Conservation (phyloP, 805 yeast genomes). For the Grigorovia transvaalensis region DNA sequence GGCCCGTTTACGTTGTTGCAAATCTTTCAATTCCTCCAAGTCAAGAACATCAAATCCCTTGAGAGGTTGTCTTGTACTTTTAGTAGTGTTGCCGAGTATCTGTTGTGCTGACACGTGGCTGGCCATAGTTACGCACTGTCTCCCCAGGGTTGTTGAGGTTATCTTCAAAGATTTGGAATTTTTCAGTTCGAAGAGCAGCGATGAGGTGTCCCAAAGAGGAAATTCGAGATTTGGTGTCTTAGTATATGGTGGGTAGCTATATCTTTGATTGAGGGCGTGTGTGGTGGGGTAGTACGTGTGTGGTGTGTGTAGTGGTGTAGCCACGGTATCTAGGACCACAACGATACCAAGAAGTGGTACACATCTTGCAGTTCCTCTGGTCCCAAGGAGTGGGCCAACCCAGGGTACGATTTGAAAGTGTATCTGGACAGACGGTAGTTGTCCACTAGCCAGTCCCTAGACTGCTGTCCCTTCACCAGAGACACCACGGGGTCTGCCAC, state of each 20-base stretch:
- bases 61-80: slow-evolving; percentile 30
- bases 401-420: slow-evolving; percentile 45
- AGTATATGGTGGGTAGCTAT: no score
- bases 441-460: slow-evolving; percentile 34
- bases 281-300: no score
- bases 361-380: slow-evolving; percentile 58
- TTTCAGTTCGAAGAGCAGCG: no score
- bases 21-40: slow-evolving; percentile 68
- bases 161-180: no score
- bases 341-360: slow-evolving; percentile 33
- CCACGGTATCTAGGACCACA: background rate
- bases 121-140: background rate
- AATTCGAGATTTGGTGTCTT: no score
- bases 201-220: no score
- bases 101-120: slow-evolving; percentile 54
- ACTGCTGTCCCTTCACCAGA: slow-evolving; percentile 25
- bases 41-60: slow-evolving; percentile 45
- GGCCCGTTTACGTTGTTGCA: slow-evolving; percentile 63
- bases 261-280: no score
- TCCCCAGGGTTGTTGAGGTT: no score
- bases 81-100: slow-evolving; percentile 50
- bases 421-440: slow-evolving; percentile 36
- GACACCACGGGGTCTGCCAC: slow-evolving; percentile 57
- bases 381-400: slow-evolving; percentile 57
- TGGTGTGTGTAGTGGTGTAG: no score